A percentile compares a stretch with the other conserved stretches of the same genome.
phyloP scores from a whole-genome alignment of 495 filamentous ascomycete species.

The Neurospora hispaniola region DNA sequence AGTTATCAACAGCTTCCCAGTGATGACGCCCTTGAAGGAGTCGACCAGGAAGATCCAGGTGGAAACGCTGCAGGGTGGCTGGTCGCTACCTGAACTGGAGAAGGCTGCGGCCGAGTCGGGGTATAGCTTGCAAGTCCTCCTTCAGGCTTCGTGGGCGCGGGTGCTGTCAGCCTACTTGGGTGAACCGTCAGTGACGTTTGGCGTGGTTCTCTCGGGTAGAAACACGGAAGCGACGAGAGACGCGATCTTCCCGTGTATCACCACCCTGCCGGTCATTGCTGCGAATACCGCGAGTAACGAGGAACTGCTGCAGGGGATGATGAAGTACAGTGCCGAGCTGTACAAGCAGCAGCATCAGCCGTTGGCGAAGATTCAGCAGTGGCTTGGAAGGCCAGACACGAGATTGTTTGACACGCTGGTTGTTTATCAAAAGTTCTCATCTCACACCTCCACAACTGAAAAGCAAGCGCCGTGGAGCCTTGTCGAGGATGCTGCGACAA shows the following conservation, averaged over 20 bases:
- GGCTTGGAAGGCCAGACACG: constrained; percentile 45
- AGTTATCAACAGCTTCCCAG: constrained; percentile 53
- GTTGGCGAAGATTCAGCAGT: constrained; percentile 54
- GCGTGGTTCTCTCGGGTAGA: constrained; percentile 63
- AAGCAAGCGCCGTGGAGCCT: constrained; percentile 15
- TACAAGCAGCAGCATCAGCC: constrained; percentile 60
- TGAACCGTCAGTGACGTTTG: constrained; percentile 56
- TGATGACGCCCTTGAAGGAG: constrained; percentile 51
- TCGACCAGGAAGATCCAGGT: constrained; percentile 25
- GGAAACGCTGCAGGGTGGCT: constrained; percentile 28
- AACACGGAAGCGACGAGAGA: constrained; percentile 41
- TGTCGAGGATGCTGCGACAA: constrained; percentile 27
- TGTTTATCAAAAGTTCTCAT: constrained; percentile 55
- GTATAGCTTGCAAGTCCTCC: constrained; percentile 59
- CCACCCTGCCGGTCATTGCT: constrained; percentile 56
- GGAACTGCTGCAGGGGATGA: constrained; percentile 45
- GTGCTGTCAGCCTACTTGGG: constrained; percentile 63
- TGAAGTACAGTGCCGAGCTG: constrained; percentile 48
- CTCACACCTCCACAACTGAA: not conserved
- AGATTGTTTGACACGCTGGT: constrained; percentile 70
- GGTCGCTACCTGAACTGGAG: constrained; percentile 37
- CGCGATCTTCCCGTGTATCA: constrained; percentile 60
- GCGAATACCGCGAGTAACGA: constrained; percentile 38
- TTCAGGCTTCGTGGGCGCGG: constrained; percentile 65
- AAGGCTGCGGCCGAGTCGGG: constrained; percentile 36